Conservation (phyloP, 2,329 filamentous ascomycete species). For the Laburnicola sp. region DNA sequence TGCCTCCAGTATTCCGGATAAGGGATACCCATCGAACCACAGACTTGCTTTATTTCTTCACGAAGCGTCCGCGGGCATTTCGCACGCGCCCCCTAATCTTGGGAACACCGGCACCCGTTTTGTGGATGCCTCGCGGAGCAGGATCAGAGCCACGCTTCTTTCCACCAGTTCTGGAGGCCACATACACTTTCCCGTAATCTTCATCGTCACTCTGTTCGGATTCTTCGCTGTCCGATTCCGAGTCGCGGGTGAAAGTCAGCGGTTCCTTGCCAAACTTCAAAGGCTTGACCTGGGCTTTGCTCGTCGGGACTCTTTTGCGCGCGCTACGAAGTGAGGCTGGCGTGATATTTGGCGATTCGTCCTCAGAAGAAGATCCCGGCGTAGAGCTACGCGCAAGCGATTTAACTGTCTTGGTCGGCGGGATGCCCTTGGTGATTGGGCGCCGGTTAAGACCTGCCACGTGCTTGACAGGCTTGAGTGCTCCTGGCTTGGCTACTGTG, state of each 20-base stretch:
- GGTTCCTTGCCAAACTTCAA: slow-evolving; percentile 6
- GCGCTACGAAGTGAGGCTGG: slow-evolving; percentile 43
- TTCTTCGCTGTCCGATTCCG: slow-evolving; percentile 4
- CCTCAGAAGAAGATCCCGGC: slow-evolving; percentile 20
- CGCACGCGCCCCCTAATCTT: slow-evolving; percentile 9
- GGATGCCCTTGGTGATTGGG: slow-evolving; percentile 18
- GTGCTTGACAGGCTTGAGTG: slow-evolving; percentile 27
- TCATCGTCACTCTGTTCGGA: slow-evolving; percentile 5
- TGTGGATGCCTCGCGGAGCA: slow-evolving; percentile 16
- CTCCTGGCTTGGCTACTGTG: slow-evolving; percentile 17
- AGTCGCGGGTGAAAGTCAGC: neutral
- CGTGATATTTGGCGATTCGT: slow-evolving; percentile 39
- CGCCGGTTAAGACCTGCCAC: slow-evolving; percentile 12
- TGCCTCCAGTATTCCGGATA: too few relatives aligned
- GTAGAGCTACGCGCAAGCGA: slow-evolving; percentile 10
- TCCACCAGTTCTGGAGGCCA: slow-evolving; percentile 1
- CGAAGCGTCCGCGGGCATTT: slow-evolving; percentile 1
- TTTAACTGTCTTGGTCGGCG: slow-evolving; percentile 20
- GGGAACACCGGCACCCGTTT: slow-evolving; percentile 18
- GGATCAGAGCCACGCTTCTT: slow-evolving; percentile 13
- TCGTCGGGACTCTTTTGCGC: slow-evolving; percentile 19
- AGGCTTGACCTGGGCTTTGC: slow-evolving; percentile 18
- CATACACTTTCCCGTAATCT: slow-evolving; percentile 1
- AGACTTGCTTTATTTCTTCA: neutral
- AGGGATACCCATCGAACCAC: neutral